A percentile compares a stretch with the other conserved stretches of the same genome.
Conservation (phyloP, 257 asterid genomes). For the Petunia secreta region DNA sequence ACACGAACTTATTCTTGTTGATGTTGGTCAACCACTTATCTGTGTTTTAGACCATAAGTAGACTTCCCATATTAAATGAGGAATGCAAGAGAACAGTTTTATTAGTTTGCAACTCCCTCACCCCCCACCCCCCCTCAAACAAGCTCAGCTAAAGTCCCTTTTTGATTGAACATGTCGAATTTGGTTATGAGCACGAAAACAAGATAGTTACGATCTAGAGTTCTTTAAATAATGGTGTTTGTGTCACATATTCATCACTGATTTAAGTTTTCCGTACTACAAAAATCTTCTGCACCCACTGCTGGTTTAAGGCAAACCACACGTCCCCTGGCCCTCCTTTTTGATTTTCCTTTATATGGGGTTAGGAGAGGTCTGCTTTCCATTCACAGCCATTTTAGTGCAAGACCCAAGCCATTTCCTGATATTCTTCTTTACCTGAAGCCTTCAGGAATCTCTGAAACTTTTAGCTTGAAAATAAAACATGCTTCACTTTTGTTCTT, state of each 20-base stretch:
- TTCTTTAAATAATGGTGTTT: neutral
- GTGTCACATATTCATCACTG: neutral
- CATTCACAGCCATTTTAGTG: neutral
- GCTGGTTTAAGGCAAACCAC: neutral
- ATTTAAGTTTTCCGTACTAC: neutral
- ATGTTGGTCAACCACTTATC: neutral
- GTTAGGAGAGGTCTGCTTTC: neutral
- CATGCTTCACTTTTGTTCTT: conserved; percentile 11
- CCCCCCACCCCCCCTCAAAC: neutral
- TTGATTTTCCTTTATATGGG: neutral
- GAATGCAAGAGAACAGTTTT: too few relatives aligned
- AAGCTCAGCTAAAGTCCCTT: neutral
- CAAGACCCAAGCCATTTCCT: neutral
- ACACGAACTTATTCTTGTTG: neutral
- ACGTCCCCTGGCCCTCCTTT: neutral
- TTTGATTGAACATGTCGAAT: neutral
- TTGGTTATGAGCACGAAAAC: neutral
- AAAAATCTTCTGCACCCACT: neutral
- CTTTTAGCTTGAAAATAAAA: neutral
- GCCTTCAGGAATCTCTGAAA: neutral
- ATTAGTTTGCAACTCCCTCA: neutral
- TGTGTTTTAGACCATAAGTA: neutral
- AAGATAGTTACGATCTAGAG: neutral
- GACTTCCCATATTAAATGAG: neutral
- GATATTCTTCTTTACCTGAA: conserved; percentile 11